A percentile compares a stretch with the other conserved stretches of the same genome.
Evolutionary conservation across 768 basidiomycete species (phyloP).

Genomic region (Termitomyces sp.): DNA sequence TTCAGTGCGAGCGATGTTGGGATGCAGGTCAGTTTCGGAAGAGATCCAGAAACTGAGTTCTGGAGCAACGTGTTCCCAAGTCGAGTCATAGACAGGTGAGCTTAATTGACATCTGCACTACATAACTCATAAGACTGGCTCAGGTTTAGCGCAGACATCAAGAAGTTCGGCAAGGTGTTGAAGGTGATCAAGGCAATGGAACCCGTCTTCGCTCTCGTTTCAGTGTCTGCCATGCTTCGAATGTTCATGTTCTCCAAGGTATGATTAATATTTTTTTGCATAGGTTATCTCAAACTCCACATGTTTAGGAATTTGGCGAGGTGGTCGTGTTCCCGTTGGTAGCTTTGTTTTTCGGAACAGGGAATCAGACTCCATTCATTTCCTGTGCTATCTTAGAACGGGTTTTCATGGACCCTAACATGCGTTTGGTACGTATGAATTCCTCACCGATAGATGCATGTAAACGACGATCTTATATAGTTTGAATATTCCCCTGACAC

Average conservation of each 20-base stretch:
- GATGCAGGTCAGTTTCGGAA: slow-evolving; percentile 27
- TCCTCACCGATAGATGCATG: background rate
- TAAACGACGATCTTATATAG: slow-evolving; percentile 3
- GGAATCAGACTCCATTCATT: slow-evolving; percentile 28
- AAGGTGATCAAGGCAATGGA: slow-evolving; percentile 24
- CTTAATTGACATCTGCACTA: background rate
- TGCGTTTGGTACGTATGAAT: slow-evolving; percentile 21
- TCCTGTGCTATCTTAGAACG: slow-evolving; percentile 26
- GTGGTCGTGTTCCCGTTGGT: slow-evolving; percentile 24
- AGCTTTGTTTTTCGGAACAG: slow-evolving; percentile 27
- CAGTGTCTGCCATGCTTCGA: slow-evolving; percentile 22
- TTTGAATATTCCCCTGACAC: slow-evolving; percentile 26
- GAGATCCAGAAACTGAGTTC: slow-evolving; percentile 21
- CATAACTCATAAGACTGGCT: background rate
- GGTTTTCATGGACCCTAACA: slow-evolving; percentile 28
- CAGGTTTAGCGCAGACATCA: slow-evolving; percentile 23
- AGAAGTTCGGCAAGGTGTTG: slow-evolving; percentile 23
- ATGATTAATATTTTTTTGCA: background rate
- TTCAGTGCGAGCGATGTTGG: slow-evolving; percentile 22
- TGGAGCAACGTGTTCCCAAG: slow-evolving; percentile 27
- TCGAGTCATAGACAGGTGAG: slow-evolving; percentile 22
- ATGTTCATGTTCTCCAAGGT: slow-evolving; percentile 27
- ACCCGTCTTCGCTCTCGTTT: slow-evolving; percentile 23
- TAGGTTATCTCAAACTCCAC: background rate
- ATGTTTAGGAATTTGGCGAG: slow-evolving; percentile 22